Conservation (phyloP, 2,329 filamentous ascomycete genomes). For the Coniochaeta sp. region DNA sequence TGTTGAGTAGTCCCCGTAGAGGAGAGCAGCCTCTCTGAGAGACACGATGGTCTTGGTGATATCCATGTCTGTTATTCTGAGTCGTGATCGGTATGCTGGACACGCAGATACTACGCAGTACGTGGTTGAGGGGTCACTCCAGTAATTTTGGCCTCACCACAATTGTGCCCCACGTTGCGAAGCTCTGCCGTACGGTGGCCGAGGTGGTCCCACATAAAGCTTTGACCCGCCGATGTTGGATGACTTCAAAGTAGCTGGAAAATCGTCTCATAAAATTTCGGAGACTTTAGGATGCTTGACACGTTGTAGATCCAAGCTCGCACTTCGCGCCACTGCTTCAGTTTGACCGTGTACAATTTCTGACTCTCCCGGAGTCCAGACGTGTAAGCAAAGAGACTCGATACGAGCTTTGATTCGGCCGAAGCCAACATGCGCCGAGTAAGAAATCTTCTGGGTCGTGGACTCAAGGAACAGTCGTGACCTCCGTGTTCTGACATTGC, state of each 20-base stretch:
- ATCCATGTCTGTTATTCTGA: slow-evolving; percentile 55
- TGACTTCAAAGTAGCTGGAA: not conserved
- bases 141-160: not conserved
- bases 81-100: not conserved
- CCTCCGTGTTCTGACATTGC: not conserved
- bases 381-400: not conserved
- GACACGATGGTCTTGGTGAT: slow-evolving; percentile 79
- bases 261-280: slow-evolving; percentile 3
- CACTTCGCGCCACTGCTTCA: not conserved
- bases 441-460: not conserved
- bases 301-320: not conserved
- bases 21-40: slow-evolving; percentile 72
- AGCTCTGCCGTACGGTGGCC: not conserved
- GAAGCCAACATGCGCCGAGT: slow-evolving; percentile 1
- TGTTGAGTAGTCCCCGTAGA: slow-evolving; percentile 80
- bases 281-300: not conserved
- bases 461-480: not conserved
- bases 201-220: not conserved
- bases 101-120: not conserved
- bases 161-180: not conserved
- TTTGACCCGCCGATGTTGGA: not conserved
- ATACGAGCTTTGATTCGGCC: not conserved
- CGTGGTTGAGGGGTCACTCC: not conserved
- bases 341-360: not conserved
- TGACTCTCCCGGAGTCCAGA: not conserved